Conservation (phyloP, 1,284 basidiomycete species). For the Irpex sp. region DNA sequence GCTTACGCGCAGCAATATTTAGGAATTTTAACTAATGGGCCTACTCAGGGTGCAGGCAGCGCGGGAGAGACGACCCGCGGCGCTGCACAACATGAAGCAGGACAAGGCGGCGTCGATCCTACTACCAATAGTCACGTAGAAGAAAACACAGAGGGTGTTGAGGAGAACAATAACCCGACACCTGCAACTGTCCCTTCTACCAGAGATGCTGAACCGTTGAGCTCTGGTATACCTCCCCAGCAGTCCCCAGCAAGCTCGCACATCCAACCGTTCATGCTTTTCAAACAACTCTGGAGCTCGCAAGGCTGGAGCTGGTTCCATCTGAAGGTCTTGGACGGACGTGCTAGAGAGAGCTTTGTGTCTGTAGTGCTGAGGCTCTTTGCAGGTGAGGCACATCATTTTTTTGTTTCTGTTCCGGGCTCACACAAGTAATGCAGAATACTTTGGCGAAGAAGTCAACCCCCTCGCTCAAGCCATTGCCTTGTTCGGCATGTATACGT, state of each 20-base stretch:
- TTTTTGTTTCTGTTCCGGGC: too few relatives aligned
- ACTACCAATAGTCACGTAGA: too few relatives aligned
- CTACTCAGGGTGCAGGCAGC: neutral
- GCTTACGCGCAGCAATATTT: constrained; percentile 35
- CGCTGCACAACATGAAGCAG: neutral
- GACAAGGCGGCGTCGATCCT: too few relatives aligned
- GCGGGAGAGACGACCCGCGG: neutral
- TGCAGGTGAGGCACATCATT: too few relatives aligned
- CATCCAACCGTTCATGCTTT: constrained; percentile 51
- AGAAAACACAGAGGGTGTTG: neutral
- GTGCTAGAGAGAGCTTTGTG: constrained; percentile 56
- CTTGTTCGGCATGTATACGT: constrained; percentile 63
- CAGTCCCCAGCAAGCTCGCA: too few relatives aligned
- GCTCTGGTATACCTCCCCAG: too few relatives aligned
- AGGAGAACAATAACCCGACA: too few relatives aligned
- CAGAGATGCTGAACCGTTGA: too few relatives aligned
- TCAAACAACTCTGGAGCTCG: constrained; percentile 61
- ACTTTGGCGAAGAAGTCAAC: constrained; percentile 39
- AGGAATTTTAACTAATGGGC: constrained; percentile 26
- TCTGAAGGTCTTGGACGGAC: constrained; percentile 60
- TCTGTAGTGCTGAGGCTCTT: constrained; percentile 56
- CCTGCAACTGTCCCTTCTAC: too few relatives aligned
- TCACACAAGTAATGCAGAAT: constrained; percentile 41
- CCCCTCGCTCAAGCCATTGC: constrained; percentile 49
- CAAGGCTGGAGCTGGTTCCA: constrained; percentile 71